phyloP scores from a whole-genome alignment of 1,284 basidiomycete genomes.

The Coniferiporia weirii region DNA sequence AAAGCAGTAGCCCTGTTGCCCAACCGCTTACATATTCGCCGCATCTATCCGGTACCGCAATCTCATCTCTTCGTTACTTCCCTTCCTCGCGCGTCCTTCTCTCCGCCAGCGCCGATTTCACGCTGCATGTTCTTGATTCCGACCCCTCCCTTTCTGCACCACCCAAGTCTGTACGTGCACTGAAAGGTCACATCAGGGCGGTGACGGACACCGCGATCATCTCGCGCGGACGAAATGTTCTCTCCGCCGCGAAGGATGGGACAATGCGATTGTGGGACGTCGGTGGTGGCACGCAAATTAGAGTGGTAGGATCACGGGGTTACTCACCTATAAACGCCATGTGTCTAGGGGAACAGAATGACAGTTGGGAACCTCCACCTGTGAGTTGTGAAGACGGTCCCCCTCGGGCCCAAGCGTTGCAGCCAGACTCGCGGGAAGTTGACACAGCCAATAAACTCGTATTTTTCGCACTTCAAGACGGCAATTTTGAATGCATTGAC shows the following conservation, averaged over 20 bases:
- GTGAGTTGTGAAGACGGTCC: not conserved
- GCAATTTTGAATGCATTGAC: constrained; percentile 54
- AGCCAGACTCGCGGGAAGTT: constrained; percentile 39
- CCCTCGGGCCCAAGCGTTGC: not conserved
- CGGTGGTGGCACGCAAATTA: constrained; percentile 44
- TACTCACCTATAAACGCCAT: constrained; percentile 42
- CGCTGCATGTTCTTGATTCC: constrained; percentile 55
- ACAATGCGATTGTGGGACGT: constrained; percentile 77
- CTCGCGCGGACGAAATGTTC: constrained; percentile 56
- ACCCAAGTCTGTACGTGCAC: constrained; percentile 45
- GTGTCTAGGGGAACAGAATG: constrained; percentile 34
- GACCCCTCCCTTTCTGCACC: constrained; percentile 31
- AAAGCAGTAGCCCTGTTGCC: not conserved
- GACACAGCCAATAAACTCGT: constrained; percentile 45
- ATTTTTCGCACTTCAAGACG: constrained; percentile 54
- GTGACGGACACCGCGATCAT: constrained; percentile 59
- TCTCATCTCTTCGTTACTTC: constrained; percentile 55
- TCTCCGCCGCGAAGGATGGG: constrained; percentile 62
- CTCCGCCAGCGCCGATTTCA: constrained; percentile 58
- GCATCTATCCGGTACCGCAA: constrained; percentile 44
- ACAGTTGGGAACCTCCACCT: not conserved
- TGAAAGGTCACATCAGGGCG: constrained; percentile 65
- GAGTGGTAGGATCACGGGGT: constrained; percentile 29
- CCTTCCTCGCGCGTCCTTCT: constrained; percentile 61
- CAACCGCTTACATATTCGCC: constrained; percentile 27